Conservation (phyloP, 2,329 filamentous ascomycete genomes). For the Alternaria sp. region DNA sequence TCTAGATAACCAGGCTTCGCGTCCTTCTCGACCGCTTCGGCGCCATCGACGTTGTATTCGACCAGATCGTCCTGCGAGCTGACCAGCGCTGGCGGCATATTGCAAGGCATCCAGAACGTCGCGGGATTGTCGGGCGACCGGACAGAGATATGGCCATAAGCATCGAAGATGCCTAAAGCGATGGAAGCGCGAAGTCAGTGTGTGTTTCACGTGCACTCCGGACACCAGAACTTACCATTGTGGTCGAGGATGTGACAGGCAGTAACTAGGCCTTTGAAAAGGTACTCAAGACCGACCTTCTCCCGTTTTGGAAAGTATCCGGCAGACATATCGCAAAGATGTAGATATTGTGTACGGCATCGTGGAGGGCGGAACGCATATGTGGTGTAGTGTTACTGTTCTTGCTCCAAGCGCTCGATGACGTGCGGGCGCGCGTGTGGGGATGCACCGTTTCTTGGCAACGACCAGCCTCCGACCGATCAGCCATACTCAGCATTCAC, state of each 20-base stretch:
- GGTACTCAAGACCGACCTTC: constrained; percentile 46
- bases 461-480: background rate
- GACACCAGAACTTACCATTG: constrained; percentile 33
- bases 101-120: constrained; percentile 55
- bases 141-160: constrained; percentile 62
- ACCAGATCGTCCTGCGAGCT: constrained; percentile 51
- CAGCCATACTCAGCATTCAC: background rate
- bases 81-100: constrained; percentile 53
- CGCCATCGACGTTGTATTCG: constrained; percentile 54
- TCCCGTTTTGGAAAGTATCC: constrained; percentile 49
- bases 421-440: constrained; percentile 19
- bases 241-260: constrained; percentile 61
- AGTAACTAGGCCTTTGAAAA: constrained; percentile 51
- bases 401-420: constrained; percentile 21
- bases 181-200: background rate
- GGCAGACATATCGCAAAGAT: constrained; percentile 33
- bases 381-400: constrained; percentile 4
- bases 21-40: constrained; percentile 43
- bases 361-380: constrained; percentile 2
- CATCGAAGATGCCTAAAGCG: constrained; percentile 54
- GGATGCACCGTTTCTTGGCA: constrained; percentile 5
- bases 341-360: background rate
- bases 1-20: constrained; percentile 49
- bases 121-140: constrained; percentile 56
- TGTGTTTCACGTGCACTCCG: background rate